Percentiles rank a stretch among this genome's conserved stretches.
Evolutionary conservation across 2,329 filamentous ascomycete genomes (phyloP).

Genomic region (Hirsutella minnesotensis): DNA sequence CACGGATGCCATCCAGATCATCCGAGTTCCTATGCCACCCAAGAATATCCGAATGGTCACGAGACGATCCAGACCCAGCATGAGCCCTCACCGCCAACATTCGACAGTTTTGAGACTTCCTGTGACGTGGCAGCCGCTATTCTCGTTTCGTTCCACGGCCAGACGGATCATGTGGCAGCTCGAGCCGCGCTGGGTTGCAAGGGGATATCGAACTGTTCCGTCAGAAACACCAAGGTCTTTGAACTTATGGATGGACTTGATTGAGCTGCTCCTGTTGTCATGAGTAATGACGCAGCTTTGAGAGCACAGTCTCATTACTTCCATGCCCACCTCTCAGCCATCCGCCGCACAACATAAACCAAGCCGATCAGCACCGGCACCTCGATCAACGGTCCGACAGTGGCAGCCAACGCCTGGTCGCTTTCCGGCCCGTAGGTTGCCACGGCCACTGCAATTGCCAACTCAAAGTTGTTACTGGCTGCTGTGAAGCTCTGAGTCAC

Average conservation of each 20-base stretch:
- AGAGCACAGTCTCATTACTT: too few relatives aligned
- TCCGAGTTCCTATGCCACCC: too few relatives aligned
- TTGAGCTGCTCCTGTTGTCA: too few relatives aligned
- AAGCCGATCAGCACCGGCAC: conserved; percentile 69
- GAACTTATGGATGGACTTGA: neutral
- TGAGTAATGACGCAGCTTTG: too few relatives aligned
- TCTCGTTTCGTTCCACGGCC: neutral
- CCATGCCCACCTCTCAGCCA: conserved; percentile 45
- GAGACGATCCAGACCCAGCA: too few relatives aligned
- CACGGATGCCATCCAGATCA: too few relatives aligned
- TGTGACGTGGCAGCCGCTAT: neutral
- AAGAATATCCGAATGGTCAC: too few relatives aligned
- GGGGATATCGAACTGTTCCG: neutral
- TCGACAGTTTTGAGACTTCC: neutral
- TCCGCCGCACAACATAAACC: conserved; percentile 60
- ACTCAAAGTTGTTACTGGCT: conserved; percentile 86
- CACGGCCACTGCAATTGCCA: conserved; percentile 80
- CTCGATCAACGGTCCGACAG: conserved; percentile 76
- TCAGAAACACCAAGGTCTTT: neutral
- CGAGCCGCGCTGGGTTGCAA: neutral
- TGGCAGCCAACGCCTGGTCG: conserved; percentile 69
- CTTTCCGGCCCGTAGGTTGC: conserved; percentile 68
- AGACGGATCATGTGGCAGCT: neutral
- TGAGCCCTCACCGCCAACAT: neutral
- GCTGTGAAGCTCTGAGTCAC: conserved; percentile 79